These are phyloP conservation scores for Simplicillium sp. DNA, from an alignment of 2,329 filamentous ascomycete species.

Conservation along the genomic window DNA sequence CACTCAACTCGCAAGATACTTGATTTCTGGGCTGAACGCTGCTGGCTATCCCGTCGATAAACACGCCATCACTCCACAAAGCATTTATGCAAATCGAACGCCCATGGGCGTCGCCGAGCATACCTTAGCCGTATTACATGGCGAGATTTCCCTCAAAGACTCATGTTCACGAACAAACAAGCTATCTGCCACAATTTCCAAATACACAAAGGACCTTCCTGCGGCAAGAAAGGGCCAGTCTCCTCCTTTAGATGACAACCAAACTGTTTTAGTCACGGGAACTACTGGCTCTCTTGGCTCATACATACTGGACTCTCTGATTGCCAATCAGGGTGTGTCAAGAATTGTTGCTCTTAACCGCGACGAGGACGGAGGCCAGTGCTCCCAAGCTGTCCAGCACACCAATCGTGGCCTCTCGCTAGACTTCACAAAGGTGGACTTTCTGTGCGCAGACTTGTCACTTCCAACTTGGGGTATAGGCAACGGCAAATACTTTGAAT, in stretches of 20 bases:
- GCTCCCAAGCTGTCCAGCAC: conserved; percentile 26
- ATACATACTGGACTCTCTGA: conserved; percentile 46
- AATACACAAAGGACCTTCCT: conserved; percentile 19
- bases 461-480: conserved; percentile 37
- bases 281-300: conserved; percentile 82
- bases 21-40: conserved; percentile 11
- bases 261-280: conserved; percentile 72
- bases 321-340: conserved; percentile 1
- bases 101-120: conserved; percentile 14
- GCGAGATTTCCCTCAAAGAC: not conserved
- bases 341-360: conserved; percentile 18
- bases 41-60: conserved; percentile 9
- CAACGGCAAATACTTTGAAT: conserved; percentile 20
- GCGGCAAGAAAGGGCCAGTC: conserved; percentile 11
- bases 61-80: conserved; percentile 11
- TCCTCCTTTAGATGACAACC: conserved; percentile 14
- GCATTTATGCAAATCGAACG: conserved; percentile 20
- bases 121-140: conserved; percentile 7
- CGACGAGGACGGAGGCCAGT: conserved; percentile 24
- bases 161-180: not conserved
- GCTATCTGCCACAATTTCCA: conserved; percentile 9
- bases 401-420: conserved; percentile 26
- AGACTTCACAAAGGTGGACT: conserved; percentile 30
- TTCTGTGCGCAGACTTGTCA: conserved; percentile 38
- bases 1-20: conserved; percentile 12